Base-by-base conservation (phyloP, 1,284 basidiomycete genomes). In the Ceratobasidium sp. region DNA sequence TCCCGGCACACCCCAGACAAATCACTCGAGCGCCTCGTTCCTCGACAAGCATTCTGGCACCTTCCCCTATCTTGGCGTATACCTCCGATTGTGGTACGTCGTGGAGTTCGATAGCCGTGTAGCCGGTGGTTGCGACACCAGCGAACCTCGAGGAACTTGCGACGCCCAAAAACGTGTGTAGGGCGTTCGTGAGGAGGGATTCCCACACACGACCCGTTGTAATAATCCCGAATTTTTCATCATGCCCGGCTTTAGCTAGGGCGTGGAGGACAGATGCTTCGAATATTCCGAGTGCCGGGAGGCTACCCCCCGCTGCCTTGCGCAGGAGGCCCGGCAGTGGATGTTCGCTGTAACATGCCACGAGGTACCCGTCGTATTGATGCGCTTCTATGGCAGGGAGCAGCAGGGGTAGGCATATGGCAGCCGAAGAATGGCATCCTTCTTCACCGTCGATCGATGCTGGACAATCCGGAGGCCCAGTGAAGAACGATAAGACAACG, bases 321-420 rank as follows among this genome's bases (percentile, higher is more conserved):
- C 83, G 82, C 19, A 88, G 80, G 78, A 85, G 82, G 56, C 79
- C 78, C 0, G 85, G 82, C 7, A 88, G 82, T 0, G 86, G 85
- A 76, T 88, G 87, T 29, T 84, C 83, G 8, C 85, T 86, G 80
- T 86, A 88, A 80, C 87, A 88, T 3, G 86, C 85, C 8, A 88
- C 83, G 36, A 88, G 81, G 77, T 85, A 84, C 6, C 81, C 84
- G 66, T 82, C 82, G 50, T 83, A 82, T 36, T 69, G 24, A 11
- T 78, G 56, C 31, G 69, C 69, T 14, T 62, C 44, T 15, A 75
- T 24, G 53, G 56, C 31, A 6, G 74, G 63, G 22, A 79, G 73
- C 27, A 84, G 71, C 41, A 77, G 73, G 24, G 80, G 78, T 36
- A 85, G 78, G 24, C 84, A 85, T 27, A 80, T 79, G 0, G 80